Evolutionary conservation across 305 asterid species (phyloP), one percentile per base, ranked within the genome.

Genomic region (Rubia peregrina): DNA sequence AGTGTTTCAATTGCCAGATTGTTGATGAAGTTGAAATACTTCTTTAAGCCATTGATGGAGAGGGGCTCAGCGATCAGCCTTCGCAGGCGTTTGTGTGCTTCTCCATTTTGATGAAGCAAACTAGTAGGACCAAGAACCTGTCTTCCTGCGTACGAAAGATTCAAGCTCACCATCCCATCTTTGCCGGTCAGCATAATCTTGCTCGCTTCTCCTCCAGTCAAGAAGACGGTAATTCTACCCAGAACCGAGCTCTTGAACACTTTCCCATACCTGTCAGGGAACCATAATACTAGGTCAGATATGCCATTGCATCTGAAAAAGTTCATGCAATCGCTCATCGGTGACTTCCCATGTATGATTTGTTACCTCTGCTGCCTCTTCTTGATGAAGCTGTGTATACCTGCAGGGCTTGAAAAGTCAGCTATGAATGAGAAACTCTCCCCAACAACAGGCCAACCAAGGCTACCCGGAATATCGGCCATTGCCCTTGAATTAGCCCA

Each of bases 41-140:
- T 85, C 75, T 77, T 88, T 48, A 90, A 75, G 49, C 80, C 88
- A 73, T 90, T 91, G 64, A 90, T 46, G 9, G 95, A 90, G 48
- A 90, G 88, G 7, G 97, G 97, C 67, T 88, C 94, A 61, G 84
- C 90, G 21, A 90, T 90, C 69, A 90, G 71, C 63, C 90, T 67
- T 7, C 96, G 77, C 13, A 90, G 89, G 65, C 90, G 76, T 79
- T 83, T 88, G 79, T 90, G 97, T 12, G 88, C 79, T 70, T 90
- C 94, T 60, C 97, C 97, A 1, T 83, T 85, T 81, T 90, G 97
- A 70, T 79, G 82, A 65, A 90, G 97, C 85, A 90, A 80, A 85
- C 97, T 88, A 3, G 86, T 85, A 0, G 97, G 94, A 46, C 96
- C 96, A 44, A 90, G 90, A 60, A 90, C 97, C 74, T 89, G 95